Conservation (phyloP, 2,329 filamentous ascomycete species). For the Xylariaceae sp. region DNA sequence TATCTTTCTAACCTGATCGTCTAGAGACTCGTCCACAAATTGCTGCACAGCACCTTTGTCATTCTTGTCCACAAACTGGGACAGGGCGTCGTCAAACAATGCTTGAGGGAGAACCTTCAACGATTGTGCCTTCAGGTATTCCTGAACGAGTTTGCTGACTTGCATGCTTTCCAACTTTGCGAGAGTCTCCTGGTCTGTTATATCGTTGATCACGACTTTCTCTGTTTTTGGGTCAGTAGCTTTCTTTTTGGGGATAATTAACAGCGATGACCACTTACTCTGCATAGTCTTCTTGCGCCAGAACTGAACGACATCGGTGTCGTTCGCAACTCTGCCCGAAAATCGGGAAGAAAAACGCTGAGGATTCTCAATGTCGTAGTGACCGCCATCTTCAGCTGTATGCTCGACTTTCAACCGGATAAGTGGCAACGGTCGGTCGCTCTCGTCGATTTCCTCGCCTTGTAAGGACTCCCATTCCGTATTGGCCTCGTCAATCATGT, state of each 20-base stretch:
- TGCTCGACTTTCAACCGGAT: conserved; percentile 90
- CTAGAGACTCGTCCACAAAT: conserved; percentile 70
- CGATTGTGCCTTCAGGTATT: conserved; percentile 86
- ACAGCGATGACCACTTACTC: conserved; percentile 33
- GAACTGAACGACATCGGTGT: conserved; percentile 90
- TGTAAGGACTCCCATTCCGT: conserved; percentile 78
- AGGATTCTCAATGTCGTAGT: conserved; percentile 89
- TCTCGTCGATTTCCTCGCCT: conserved; percentile 55
- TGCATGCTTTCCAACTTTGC: conserved; percentile 73
- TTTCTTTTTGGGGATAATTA: neutral
- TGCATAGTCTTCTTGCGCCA: conserved; percentile 76
- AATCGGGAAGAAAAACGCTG: conserved; percentile 95
- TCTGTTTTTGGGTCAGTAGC: conserved; percentile 18
- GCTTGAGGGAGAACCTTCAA: conserved; percentile 91
- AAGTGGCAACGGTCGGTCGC: conserved; percentile 70
- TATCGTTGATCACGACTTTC: conserved; percentile 45
- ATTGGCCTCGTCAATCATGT: conserved; percentile 82
- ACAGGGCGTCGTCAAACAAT: conserved; percentile 87
- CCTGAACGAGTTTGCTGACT: conserved; percentile 82
- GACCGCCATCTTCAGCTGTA: conserved; percentile 75
- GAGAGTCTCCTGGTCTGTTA: conserved; percentile 59
- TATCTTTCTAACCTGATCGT: conserved; percentile 66
- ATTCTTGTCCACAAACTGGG: conserved; percentile 89
- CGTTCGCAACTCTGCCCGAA: conserved; percentile 84
- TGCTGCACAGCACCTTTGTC: conserved; percentile 88